phyloP scores from a whole-genome alignment of 345 rosid genomes.

The Populus nigra region DNA sequence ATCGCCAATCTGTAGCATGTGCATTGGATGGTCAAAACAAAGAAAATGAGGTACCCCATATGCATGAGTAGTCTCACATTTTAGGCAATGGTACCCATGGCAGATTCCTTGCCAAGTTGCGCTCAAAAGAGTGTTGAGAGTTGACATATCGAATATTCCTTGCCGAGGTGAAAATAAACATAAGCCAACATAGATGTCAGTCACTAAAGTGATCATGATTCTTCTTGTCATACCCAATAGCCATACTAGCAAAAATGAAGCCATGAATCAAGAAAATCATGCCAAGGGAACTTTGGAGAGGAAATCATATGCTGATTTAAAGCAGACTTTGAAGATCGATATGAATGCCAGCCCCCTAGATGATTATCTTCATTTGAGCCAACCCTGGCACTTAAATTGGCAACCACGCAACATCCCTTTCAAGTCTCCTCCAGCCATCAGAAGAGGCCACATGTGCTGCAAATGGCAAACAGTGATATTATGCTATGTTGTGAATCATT shows the following conservation, averaged over 20 bases:
- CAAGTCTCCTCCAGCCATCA: constrained; percentile 73
- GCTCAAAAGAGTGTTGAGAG: neutral
- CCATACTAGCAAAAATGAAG: neutral
- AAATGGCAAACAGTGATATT: constrained; percentile 16
- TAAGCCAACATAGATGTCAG: neutral
- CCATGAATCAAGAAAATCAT: neutral
- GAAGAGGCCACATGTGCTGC: constrained; percentile 97
- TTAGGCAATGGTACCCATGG: neutral
- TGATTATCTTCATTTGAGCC: constrained; percentile 82
- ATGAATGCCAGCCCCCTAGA: constrained; percentile 92
- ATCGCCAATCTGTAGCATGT: neutral
- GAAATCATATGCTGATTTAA: constrained; percentile 68
- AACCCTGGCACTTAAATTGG: constrained; percentile 86
- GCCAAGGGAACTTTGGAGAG: neutral
- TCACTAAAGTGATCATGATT: neutral
- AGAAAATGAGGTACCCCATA: neutral
- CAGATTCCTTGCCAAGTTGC: neutral
- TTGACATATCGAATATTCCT: neutral
- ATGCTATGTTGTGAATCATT: neutral
- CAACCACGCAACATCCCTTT: constrained; percentile 81
- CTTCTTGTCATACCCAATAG: neutral
- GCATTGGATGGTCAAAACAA: neutral
- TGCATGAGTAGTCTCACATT: neutral
- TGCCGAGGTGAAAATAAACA: neutral
- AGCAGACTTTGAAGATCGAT: constrained; percentile 84